A percentile compares a stretch with the other conserved stretches of the same genome.
phyloP scores from a whole-genome alignment of 2,329 filamentous ascomycete species.

The Nannizziopsis arthrosporioides region DNA sequence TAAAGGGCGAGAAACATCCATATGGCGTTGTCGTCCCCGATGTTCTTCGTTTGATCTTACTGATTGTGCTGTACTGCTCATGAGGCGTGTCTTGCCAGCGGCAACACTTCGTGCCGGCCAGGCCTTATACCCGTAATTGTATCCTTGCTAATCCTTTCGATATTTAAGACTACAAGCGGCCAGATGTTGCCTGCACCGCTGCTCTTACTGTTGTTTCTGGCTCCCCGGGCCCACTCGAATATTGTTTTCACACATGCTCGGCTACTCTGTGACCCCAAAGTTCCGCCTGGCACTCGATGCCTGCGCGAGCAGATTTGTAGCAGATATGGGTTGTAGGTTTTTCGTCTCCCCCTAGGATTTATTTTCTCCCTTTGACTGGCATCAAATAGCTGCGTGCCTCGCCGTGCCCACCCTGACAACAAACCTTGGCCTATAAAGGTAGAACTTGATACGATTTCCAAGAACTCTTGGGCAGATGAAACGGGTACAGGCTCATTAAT shows the following conservation, averaged over 20 bases:
- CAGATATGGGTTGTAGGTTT: slow-evolving; percentile 9
- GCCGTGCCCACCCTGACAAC: not conserved
- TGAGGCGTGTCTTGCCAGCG: no score
- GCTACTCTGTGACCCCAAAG: slow-evolving; percentile 9
- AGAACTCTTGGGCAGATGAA: not conserved
- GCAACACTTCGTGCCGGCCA: no score
- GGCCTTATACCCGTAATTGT: no score
- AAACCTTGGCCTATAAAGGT: not conserved
- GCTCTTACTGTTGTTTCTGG: not conserved
- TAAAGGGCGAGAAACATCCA: no score
- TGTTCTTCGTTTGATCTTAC: no score
- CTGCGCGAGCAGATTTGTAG: slow-evolving; percentile 12
- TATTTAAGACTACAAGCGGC: not conserved
- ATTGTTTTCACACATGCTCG: slow-evolving; percentile 12
- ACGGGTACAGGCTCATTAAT: not conserved
- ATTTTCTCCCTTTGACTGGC: not conserved
- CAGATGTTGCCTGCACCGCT: not conserved
- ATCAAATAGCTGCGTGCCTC: not conserved
- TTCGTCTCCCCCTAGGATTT: not conserved
- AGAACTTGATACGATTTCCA: slow-evolving; percentile 1
- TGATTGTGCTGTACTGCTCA: no score
- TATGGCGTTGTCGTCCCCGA: no score
- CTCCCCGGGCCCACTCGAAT: slow-evolving; percentile 5
- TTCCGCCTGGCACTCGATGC: slow-evolving; percentile 3
- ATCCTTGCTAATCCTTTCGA: not conserved